Percentiles rank a stretch among this genome's conserved stretches.
Evolutionary conservation across 352 stramenopile species (phyloP).

Genomic region (Saprolegnia parasitica): DNA sequence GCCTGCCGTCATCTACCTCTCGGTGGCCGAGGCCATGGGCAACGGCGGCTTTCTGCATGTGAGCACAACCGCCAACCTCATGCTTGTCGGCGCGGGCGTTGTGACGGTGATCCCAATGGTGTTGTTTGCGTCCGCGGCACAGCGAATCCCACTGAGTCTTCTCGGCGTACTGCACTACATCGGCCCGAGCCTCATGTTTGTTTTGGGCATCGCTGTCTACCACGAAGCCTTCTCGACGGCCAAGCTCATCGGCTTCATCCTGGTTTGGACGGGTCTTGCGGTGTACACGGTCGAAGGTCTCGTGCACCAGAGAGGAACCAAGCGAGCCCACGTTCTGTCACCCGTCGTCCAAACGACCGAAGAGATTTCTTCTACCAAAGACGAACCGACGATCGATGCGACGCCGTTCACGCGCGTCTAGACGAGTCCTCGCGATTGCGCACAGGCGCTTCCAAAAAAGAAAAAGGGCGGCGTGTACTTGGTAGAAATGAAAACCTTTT

Average conservation of each 20-base stretch:
- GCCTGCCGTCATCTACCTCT: conserved; percentile 12
- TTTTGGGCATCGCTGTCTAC: conserved; percentile 20
- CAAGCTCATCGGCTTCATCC: conserved; percentile 25
- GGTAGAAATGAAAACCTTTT: too few relatives aligned
- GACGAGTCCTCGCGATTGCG: too few relatives aligned
- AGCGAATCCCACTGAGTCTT: conserved; percentile 14
- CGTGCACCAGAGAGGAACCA: not conserved
- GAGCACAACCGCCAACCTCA: not conserved
- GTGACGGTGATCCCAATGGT: conserved; percentile 21
- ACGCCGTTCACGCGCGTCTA: too few relatives aligned
- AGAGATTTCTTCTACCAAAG: too few relatives aligned
- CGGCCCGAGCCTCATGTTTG: conserved; percentile 12
- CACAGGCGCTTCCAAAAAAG: too few relatives aligned
- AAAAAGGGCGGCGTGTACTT: too few relatives aligned
- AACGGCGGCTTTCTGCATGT: conserved; percentile 10
- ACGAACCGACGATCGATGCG: too few relatives aligned
- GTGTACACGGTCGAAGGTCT: conserved; percentile 15
- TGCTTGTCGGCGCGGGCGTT: conserved; percentile 17
- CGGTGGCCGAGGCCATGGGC: not conserved
- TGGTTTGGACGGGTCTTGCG: conserved; percentile 14
- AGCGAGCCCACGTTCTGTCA: too few relatives aligned
- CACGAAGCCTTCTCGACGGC: conserved; percentile 16
- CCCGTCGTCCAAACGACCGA: too few relatives aligned
- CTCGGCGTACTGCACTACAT: conserved; percentile 26
- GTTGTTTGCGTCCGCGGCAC: conserved; percentile 10